A percentile compares a stretch with the other conserved stretches of the same genome.
phyloP scores from a whole-genome alignment of 1,284 basidiomycete genomes.

The Porodaedalea pini region DNA sequence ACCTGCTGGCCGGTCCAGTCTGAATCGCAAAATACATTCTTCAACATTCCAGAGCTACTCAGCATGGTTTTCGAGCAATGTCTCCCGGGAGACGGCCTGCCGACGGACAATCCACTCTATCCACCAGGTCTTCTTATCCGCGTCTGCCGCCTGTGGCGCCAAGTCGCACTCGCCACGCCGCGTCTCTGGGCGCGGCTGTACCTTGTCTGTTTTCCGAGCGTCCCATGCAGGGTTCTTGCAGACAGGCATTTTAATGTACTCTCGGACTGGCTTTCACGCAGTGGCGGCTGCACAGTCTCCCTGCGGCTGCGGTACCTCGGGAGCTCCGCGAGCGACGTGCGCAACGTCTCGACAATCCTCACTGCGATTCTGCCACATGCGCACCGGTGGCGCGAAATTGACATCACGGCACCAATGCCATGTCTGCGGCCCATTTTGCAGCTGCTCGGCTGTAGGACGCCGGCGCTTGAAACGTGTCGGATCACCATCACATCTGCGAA shows the following conservation, averaged over 20 bases:
- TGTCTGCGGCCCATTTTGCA: conserved; percentile 4
- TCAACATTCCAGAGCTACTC: conserved; percentile 7
- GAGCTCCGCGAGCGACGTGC: conserved; percentile 1
- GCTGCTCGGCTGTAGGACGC: not conserved
- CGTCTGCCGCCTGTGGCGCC: conserved; percentile 22
- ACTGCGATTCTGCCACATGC: not conserved
- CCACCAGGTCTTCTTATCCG: conserved; percentile 13
- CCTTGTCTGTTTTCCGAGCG: conserved; percentile 6
- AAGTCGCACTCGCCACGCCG: conserved; percentile 17
- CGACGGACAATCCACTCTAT: conserved; percentile 4
- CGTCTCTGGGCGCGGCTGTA: conserved; percentile 18
- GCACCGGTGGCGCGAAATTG: not conserved
- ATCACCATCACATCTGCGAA: conserved; percentile 2
- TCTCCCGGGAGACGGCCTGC: not conserved
- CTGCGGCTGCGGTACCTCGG: conserved; percentile 3
- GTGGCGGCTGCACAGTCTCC: not conserved
- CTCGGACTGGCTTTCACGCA: conserved; percentile 2
- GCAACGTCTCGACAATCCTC: conserved; percentile 1
- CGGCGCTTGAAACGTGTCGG: not conserved
- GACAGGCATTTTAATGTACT: not conserved
- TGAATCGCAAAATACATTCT: not conserved
- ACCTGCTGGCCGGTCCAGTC: not conserved
- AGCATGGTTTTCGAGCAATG: conserved; percentile 4
- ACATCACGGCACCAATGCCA: conserved; percentile 8
- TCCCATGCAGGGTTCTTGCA: not conserved